Base-by-base conservation (phyloP, 495 filamentous ascomycete genomes). In the Haplographium delicatum region DNA sequence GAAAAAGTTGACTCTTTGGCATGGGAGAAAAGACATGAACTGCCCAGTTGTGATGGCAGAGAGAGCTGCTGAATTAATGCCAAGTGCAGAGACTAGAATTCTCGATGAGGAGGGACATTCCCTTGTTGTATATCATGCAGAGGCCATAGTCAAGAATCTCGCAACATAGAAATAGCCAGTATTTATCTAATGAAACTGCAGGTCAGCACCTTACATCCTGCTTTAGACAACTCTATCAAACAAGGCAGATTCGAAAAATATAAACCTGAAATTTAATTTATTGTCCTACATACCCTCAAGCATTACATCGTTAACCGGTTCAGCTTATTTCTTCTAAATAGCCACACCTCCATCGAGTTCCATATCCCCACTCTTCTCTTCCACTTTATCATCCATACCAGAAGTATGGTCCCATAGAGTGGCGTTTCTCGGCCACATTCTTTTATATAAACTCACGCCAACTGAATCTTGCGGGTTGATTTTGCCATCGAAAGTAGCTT, bases 391-490 rank as follows among this genome's bases (percentile, higher is more conserved):
- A 13, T 22, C 52, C 41, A 42, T 33, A n/a, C 44, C 52, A 4
- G 22, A 16, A 39, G 11, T 26, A 24, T 31, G 28, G 42, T 40
- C 54, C 57, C 86, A 76, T 43, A 75, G 64, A 55, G 62, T 69
- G 6, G 90, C 80, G 54, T 68, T 74, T 46, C 87, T 76, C 15
- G 91, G 91, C 81, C 87, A 96, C 35, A 95, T 85, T 37, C 91
- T 73, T 81, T 96, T 96, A 67, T 94, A 95, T 65, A 96, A 62
- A 74, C 86, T 91, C 54, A 97, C 85, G 28, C 88, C 94, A 31
- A 98, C 81, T 4, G 89, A 80, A 65, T 98, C 93, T 68, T 94
- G 85, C 4, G 93, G 89, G 68, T 95, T 95, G 65, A 97, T 88
- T 64, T 83, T 87, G 20, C 84, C 89, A 67, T 98, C 94, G 72